Percentiles rank a stretch among this genome's conserved stretches.
These are phyloP conservation scores for Camellia japonica DNA, from an alignment of 148 eudicot genomes.

Conservation along the genomic window DNA sequence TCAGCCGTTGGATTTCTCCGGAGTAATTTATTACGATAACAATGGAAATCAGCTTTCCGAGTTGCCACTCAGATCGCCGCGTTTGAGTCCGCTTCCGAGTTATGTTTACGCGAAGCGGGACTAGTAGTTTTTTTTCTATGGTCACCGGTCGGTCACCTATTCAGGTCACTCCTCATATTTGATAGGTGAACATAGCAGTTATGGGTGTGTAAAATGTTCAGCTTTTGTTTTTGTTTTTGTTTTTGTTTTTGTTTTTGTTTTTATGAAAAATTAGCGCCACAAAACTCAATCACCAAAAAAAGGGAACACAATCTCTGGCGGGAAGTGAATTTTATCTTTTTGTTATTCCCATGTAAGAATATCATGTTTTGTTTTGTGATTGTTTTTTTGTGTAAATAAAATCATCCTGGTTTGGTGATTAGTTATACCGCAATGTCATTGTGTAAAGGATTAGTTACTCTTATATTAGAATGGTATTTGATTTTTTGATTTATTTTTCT, in stretches of 20 bases:
- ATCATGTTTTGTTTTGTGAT: no score
- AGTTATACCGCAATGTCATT: no score
- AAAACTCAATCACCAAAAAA: no score
- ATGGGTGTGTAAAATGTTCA: not conserved
- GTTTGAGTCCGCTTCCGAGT: slow-evolving; percentile 33
- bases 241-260: not conserved
- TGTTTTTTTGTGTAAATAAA: no score
- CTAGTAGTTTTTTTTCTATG: not conserved
- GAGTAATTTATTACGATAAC: slow-evolving; percentile 60
- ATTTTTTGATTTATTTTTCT: no score
- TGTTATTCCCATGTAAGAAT: no score
- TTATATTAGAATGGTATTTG: no score
- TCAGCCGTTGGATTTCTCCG: slow-evolving; percentile 60
- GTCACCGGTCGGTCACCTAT: not conserved
- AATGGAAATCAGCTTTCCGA: slow-evolving; percentile 39
- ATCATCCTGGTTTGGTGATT: no score
- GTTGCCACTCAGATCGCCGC: slow-evolving; percentile 47
- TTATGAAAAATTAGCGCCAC: no score
- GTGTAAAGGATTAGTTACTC: no score
- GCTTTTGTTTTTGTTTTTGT: not conserved
- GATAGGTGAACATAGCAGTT: not conserved
- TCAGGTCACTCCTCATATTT: not conserved
- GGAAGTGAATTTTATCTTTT: no score
- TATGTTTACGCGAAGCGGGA: slow-evolving; percentile 11
- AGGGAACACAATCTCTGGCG: no score